Evolutionary conservation across 2,329 filamentous ascomycete species (phyloP), one percentile per base, ranked within the genome.

Genomic region (Akanthomyces uredinophilus): DNA sequence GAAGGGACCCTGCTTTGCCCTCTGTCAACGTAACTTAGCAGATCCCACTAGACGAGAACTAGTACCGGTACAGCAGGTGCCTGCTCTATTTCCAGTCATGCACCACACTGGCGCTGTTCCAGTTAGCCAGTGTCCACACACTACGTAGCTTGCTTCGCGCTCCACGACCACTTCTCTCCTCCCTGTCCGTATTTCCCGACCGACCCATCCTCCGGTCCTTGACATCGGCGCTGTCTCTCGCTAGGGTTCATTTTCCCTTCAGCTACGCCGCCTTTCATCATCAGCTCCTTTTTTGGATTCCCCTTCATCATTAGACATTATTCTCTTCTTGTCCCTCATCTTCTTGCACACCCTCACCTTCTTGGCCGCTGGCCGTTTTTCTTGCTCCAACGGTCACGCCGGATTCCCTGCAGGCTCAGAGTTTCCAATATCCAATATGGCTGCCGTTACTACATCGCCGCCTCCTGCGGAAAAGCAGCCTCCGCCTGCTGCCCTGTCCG

Each of bases 381-480:
- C 43, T 41, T 35, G 20, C 58, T 39, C 47, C 27, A 60, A 60
- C 37, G 29, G 50, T 37, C 24, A 29, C 58, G 58, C 49, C 49
- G 58, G 58, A 60, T 60, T 62, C 52, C 32, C 52, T 62, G 60
- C 60, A 56, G 58, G 58, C 50, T 54, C 58, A 60, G 58, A 60
- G 58, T 60, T 60, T 60, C 58, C 58, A 60, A 46, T 39, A 54
- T 54, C n/a, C 46, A 61, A 16, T 27, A 62, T 62, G 60, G 58
- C 58, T 49, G 61, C 61, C 53, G 70, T 73, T 64, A 70, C 68
- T 64, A 67, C 73, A 39, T 74, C 75, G 55, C 67, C 71, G 46
- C 64, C 67, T 43, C 69, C 74, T 53, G 65, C 56, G 63, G 60
- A 64, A 41, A 68, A 74, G 61, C 78, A 77, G 62, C 75, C 76